Evolutionary conservation across 108 stramenopile genomes (phyloP).

Genomic region (Seminavis robusta): DNA sequence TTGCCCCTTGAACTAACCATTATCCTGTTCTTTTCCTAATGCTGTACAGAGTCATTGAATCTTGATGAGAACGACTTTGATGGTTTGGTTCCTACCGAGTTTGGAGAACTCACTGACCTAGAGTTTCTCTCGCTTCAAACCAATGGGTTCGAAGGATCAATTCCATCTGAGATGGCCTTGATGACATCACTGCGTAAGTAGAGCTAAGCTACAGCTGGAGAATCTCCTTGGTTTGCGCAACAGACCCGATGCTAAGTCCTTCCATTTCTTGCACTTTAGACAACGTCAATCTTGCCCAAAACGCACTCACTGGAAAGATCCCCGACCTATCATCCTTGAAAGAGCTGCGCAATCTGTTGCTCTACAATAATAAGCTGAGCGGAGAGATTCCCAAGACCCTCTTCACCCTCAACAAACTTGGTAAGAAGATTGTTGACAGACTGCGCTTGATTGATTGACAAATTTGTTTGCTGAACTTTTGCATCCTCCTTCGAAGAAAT

Average conservation of each 20-base stretch:
- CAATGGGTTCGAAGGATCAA: slow-evolving; percentile 2
- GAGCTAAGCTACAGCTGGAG: too few relatives aligned
- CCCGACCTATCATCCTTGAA: slow-evolving; percentile 11
- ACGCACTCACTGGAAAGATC: slow-evolving; percentile 53
- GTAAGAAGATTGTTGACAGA: slow-evolving; percentile 9
- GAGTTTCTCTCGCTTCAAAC: slow-evolving; percentile 5
- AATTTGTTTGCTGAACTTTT: slow-evolving; percentile 1
- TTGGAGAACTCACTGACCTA: slow-evolving; percentile 6
- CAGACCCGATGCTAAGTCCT: too few relatives aligned
- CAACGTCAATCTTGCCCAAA: slow-evolving; percentile 43
- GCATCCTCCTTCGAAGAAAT: slow-evolving; percentile 5
- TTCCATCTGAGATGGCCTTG: slow-evolving; percentile 1
- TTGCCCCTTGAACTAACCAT: too few relatives aligned
- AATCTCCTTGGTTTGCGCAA: too few relatives aligned
- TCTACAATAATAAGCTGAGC: slow-evolving; percentile 32
- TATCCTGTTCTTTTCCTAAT: too few relatives aligned
- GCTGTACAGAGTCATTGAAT: slow-evolving; percentile 22
- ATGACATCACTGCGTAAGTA: slow-evolving; percentile 21
- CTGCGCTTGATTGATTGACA: too few relatives aligned
- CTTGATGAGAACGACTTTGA: slow-evolving; percentile 24
- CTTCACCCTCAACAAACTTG: neutral
- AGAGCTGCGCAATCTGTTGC: slow-evolving; percentile 19
- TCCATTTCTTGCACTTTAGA: too few relatives aligned
- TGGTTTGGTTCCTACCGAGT: slow-evolving; percentile 11
- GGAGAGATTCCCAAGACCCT: slow-evolving; percentile 26